Base-by-base conservation (phyloP, 139 green algal species). In the Ettlia oleoabundans region DNA sequence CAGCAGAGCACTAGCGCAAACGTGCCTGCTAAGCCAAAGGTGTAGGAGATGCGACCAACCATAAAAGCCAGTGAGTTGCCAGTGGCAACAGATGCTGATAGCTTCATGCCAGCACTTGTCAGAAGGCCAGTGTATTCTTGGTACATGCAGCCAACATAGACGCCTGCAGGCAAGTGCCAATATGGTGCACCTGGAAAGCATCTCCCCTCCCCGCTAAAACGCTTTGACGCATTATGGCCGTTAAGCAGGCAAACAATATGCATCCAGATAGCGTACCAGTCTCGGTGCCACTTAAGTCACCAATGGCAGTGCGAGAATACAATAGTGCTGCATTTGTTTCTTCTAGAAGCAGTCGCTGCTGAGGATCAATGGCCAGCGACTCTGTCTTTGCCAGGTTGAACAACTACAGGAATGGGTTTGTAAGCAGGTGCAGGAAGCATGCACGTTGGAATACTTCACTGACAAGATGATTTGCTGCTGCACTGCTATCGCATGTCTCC, bases 291-390 rank as follows among this genome's bases (percentile, higher is more conserved):
- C 5, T 4, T 30, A 58, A 43, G 28, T 19, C 21, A 19, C n/a
- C 64, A 35, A 35, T 47, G 28, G 52, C 67, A 5, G 26, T 4
- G 30, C n/a, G 52, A n/a, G 51, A 73, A 63, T 83, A 18, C 42
- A 18, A 32, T 30, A 84, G 62, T 2, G 73, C 84, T 5, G 66
- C 15, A 4, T 52, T 7, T 2, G 75, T 37, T 38, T 84, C 64
- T 70, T 87, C 67, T 64, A 87, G 28, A 70, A 97, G 79, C 53
- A 96, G 37, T 33, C 94, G 89, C 70, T 96, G 90, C 80, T 96
- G 92, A 10, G 93, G 93, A 82, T 97, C 93, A 66, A 88, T 91
- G 32, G 84, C 80, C 26, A 71, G 15, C 0, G 89, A 89, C 68
- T 96, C 92, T 2, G 76, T 51, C 3, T 72, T 21, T 0, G 82